Evolutionary conservation across 148 eudicot genomes (phyloP).

Genomic region (Fallopia convolvulus): DNA sequence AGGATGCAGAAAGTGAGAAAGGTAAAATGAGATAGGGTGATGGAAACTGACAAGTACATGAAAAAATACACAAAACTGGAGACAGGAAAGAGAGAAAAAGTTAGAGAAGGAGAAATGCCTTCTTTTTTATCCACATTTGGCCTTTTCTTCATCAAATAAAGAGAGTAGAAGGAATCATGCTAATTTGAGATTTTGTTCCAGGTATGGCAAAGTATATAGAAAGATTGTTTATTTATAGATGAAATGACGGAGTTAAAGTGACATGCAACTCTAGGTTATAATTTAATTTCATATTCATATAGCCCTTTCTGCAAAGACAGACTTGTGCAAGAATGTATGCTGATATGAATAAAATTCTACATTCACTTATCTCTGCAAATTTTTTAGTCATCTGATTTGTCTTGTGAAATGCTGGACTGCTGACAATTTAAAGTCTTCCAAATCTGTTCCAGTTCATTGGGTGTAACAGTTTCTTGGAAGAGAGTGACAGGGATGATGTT

Average conservation of each 20-base stretch:
- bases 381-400: background rate
- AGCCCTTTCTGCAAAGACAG: background rate
- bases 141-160: background rate
- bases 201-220: background rate
- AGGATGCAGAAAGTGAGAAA: background rate
- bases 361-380: background rate
- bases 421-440: background rate
- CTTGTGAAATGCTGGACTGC: background rate
- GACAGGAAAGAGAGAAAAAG: background rate
- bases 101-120: background rate
- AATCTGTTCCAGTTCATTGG: constrained; percentile 32
- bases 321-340: background rate
- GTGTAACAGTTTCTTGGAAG: constrained; percentile 17
- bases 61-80: background rate
- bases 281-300: background rate
- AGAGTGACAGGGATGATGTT: constrained; percentile 22
- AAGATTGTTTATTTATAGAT: background rate
- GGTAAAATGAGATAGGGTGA: background rate
- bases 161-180: background rate
- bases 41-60: background rate
- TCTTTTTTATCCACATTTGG: too few relatives aligned
- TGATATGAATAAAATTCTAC: background rate
- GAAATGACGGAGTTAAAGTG: background rate
- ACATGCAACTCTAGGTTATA: background rate
- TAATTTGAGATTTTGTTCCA: background rate